Evolutionary conservation across 2,329 filamentous ascomycete species (phyloP).

Genomic region (Dothideomycetes sp.): DNA sequence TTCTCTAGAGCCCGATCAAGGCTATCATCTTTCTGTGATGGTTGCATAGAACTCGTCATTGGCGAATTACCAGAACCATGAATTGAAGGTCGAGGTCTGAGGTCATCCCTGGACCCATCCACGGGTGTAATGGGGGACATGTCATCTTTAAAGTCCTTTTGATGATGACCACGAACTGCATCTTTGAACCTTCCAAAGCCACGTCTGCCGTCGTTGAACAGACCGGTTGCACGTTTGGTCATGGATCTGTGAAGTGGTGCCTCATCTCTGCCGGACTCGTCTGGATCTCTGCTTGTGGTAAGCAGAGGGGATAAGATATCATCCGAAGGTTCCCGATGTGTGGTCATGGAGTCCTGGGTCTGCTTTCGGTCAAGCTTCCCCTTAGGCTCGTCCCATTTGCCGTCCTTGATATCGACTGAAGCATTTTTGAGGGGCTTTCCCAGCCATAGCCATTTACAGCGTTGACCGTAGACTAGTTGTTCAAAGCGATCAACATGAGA

Average conservation of each 20-base stretch:
- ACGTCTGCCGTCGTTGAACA: constrained; percentile 70
- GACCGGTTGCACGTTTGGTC: constrained; percentile 67
- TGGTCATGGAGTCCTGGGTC: constrained; percentile 20
- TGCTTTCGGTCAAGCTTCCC: constrained; percentile 40
- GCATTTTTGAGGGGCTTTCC: constrained; percentile 68
- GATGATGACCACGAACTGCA: constrained; percentile 49
- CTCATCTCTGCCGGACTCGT: constrained; percentile 3
- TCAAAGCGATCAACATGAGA: constrained; percentile 79
- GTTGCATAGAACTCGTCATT: constrained; percentile 3
- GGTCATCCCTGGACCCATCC: neutral
- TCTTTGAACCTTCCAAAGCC: constrained; percentile 81
- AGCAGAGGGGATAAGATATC: constrained; percentile 1
- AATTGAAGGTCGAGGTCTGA: neutral
- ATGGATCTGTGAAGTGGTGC: constrained; percentile 34
- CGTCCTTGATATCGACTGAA: constrained; percentile 26
- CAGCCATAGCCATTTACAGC: constrained; percentile 88
- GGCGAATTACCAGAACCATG: constrained; percentile 6
- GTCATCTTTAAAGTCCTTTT: constrained; percentile 29
- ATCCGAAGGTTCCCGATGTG: neutral
- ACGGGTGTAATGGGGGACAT: neutral
- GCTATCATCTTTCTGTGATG: neutral
- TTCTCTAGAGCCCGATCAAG: neutral
- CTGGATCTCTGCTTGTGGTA: constrained; percentile 6
- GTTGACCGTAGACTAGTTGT: constrained; percentile 67
- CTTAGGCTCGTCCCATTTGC: constrained; percentile 50